phyloP scores from a whole-genome alignment of 805 yeast genomes.

The Blastobotrys muscicola region DNA sequence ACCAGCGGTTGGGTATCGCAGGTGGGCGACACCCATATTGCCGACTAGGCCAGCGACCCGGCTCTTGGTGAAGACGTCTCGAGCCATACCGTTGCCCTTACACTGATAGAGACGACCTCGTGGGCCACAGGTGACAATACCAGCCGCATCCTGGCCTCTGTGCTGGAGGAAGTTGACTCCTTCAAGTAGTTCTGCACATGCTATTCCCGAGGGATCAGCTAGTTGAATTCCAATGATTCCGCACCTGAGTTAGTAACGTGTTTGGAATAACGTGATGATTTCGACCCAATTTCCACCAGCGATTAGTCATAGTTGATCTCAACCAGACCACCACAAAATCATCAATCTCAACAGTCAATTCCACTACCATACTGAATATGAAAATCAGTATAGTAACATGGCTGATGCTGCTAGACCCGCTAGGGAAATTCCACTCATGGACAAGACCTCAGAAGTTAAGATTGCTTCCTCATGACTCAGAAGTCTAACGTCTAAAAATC shows the following conservation, averaged over 20 bases:
- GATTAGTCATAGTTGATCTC: too few species aligned
- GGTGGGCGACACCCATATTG: slow-evolving; percentile 88
- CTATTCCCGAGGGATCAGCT: slow-evolving; percentile 62
- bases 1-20: slow-evolving; percentile 97
- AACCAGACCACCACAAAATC: too few species aligned
- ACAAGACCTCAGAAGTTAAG: background rate
- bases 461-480: slow-evolving; percentile 12
- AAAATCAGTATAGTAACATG: too few species aligned
- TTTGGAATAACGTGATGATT: too few species aligned
- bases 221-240: slow-evolving; percentile 85
- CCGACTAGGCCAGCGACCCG: slow-evolving; percentile 78
- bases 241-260: slow-evolving; percentile 70
- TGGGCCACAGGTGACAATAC: slow-evolving; percentile 90
- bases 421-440: background rate
- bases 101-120: slow-evolving; percentile 94
- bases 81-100: slow-evolving; percentile 98
- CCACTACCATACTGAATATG: background rate
- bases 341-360: too few species aligned
- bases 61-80: slow-evolving; percentile 85
- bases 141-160: slow-evolving; percentile 99
- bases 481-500: slow-evolving; percentile 20
- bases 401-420: background rate
- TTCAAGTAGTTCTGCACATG: slow-evolving; percentile 85
- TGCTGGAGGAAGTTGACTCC: slow-evolving; percentile 91
- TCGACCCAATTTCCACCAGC: too few species aligned